Conservation (phyloP, 306 rosid genomes). For the Vicia faba region DNA sequence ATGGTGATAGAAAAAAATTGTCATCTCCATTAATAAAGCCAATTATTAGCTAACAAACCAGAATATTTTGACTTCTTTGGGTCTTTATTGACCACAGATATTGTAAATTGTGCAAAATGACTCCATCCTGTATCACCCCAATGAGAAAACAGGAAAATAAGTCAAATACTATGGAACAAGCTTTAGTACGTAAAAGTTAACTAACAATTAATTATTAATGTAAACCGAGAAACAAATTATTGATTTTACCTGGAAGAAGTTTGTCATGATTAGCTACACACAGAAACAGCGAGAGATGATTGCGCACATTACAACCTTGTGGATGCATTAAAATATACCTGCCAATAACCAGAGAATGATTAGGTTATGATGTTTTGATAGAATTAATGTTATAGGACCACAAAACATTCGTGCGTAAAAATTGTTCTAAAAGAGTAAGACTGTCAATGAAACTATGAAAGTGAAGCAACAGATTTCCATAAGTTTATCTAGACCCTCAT, state of each 20-base stretch:
- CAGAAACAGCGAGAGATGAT: conserved; percentile 94
- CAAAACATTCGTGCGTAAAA: conserved; percentile 26
- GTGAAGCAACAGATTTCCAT: conserved; percentile 9
- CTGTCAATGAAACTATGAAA: conserved; percentile 21
- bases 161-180: conserved; percentile 23
- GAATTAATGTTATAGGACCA: conserved; percentile 14
- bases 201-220: conserved; percentile 16
- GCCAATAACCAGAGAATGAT: conserved; percentile 41
- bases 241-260: conserved; percentile 88
- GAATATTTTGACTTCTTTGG: conserved; percentile 94
- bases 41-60: conserved; percentile 58
- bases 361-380: conserved; percentile 25
- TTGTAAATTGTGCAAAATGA: conserved; percentile 95
- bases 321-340: conserved; percentile 98
- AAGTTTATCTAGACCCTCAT: conserved; percentile 37
- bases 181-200: conserved; percentile 17
- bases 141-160: conserved; percentile 29
- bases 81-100: conserved; percentile 95
- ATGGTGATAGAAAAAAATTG: not conserved
- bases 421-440: not conserved
- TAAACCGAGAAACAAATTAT: conserved; percentile 25
- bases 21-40: conserved; percentile 32
- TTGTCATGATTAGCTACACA: conserved; percentile 98
- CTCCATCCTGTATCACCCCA: conserved; percentile 76
- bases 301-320: conserved; percentile 94